These are phyloP conservation scores for Blastobotrys niveus DNA, from an alignment of 1,139 yeast species.

Conservation along the genomic window DNA sequence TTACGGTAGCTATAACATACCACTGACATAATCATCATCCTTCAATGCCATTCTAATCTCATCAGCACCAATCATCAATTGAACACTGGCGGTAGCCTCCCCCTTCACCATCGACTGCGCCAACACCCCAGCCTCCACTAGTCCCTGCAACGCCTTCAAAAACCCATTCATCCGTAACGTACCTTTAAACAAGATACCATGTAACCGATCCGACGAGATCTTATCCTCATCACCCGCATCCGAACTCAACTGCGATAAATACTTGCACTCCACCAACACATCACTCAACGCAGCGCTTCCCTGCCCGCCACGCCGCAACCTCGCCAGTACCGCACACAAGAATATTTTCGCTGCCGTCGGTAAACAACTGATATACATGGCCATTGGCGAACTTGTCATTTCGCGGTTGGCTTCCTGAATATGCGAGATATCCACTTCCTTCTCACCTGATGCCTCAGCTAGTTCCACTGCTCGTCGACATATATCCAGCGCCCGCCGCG, in stretches of 20 bases:
- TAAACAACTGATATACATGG: constrained; percentile 52
- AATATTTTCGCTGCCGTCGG: constrained; percentile 69
- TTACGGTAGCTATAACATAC: constrained; percentile 26
- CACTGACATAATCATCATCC: constrained; percentile 44
- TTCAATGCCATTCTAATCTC: constrained; percentile 58
- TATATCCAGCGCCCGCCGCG: constrained; percentile 83
- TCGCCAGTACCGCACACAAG: constrained; percentile 57
- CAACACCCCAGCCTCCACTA: constrained; percentile 73
- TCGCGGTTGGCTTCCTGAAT: constrained; percentile 75
- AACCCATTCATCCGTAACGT: constrained; percentile 42
- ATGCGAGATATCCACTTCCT: constrained; percentile 61
- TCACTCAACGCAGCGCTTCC: constrained; percentile 73
- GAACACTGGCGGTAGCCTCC: constrained; percentile 59
- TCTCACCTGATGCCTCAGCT: constrained; percentile 49
- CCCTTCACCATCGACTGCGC: constrained; percentile 61
- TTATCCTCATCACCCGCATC: constrained; percentile 16
- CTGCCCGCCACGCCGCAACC: constrained; percentile 62
- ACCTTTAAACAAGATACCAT: constrained; percentile 18
- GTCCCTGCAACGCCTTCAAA: constrained; percentile 52
- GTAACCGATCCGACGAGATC: constrained; percentile 16
- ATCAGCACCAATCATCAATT: constrained; percentile 64
- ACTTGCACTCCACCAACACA: constrained; percentile 68
- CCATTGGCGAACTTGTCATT: constrained; percentile 67
- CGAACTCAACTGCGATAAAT: constrained; percentile 38
- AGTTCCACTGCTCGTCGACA: constrained; percentile 87